Percentiles rank a stretch among this genome's conserved stretches.
phyloP scores from a whole-genome alignment of 805 yeast genomes.

The Candida quercuum region DNA sequence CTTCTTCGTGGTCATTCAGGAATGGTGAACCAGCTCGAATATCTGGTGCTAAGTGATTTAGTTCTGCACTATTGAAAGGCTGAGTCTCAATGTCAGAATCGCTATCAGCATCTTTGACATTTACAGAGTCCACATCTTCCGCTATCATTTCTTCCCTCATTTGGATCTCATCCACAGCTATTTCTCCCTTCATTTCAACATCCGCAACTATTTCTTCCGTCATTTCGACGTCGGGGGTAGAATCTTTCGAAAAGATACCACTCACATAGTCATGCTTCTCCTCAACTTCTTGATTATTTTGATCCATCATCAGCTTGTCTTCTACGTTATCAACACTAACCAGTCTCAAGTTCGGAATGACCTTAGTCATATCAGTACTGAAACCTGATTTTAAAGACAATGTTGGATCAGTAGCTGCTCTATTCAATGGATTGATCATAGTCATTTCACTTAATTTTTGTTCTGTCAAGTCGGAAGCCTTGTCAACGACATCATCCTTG shows the following conservation, averaged over 20 bases:
- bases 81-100: slow-evolving; percentile 1
- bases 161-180: slow-evolving; percentile 4
- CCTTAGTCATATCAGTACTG: slow-evolving; percentile 33
- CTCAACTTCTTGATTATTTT: neutral
- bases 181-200: too few species aligned
- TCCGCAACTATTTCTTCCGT: neutral
- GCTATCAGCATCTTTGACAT: neutral
- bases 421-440: slow-evolving; percentile 22
- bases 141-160: neutral
- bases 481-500: slow-evolving; percentile 14
- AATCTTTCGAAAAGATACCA: slow-evolving; percentile 16
- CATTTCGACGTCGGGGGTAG: slow-evolving; percentile 5
- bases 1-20: slow-evolving; percentile 15
- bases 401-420: slow-evolving; percentile 12
- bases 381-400: slow-evolving; percentile 8
- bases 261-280: slow-evolving; percentile 18
- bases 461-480: slow-evolving; percentile 12
- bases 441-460: slow-evolving; percentile 22
- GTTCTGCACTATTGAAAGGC: neutral
- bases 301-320: neutral
- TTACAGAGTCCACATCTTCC: slow-evolving; percentile 4
- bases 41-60: slow-evolving; percentile 1
- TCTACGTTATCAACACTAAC: neutral
- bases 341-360: slow-evolving; percentile 25
- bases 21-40: slow-evolving; percentile 16